Evolutionary conservation across 2,329 filamentous ascomycete species (phyloP).

Genomic region (Fusarium foetens): DNA sequence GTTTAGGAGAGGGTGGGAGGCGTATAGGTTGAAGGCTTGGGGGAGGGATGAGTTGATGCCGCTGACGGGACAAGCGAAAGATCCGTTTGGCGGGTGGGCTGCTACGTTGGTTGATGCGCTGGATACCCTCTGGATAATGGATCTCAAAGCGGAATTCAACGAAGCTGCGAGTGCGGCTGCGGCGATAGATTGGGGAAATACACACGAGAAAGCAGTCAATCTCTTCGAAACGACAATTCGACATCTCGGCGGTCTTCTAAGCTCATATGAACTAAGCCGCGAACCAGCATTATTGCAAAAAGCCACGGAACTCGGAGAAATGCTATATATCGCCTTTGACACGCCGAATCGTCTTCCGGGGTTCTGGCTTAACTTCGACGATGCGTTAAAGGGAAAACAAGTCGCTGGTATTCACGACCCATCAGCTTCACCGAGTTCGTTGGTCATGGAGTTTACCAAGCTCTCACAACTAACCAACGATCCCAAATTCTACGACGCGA

Average conservation of each 20-base stretch:
- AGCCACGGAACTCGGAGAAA: conserved; percentile 52
- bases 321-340: conserved; percentile 65
- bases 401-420: conserved; percentile 61
- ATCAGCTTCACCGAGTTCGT: conserved; percentile 66
- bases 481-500: conserved; percentile 79
- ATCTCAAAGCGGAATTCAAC: conserved; percentile 59
- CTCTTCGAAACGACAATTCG: conserved; percentile 67
- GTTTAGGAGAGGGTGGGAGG: conserved; percentile 57
- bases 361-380: conserved; percentile 58
- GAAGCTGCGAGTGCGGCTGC: conserved; percentile 61
- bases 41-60: conserved; percentile 63
- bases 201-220: conserved; percentile 55
- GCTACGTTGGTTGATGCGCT: conserved; percentile 70
- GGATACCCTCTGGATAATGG: conserved; percentile 73
- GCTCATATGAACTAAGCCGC: conserved; percentile 61
- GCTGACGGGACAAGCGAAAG: conserved; percentile 57
- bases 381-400: conserved; percentile 57
- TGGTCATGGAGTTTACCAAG: conserved; percentile 79
- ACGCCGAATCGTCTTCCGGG: conserved; percentile 63
- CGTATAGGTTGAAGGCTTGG: conserved; percentile 64
- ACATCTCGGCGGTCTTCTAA: conserved; percentile 62
- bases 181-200: conserved; percentile 63
- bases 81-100: conserved; percentile 65
- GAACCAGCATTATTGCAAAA: conserved; percentile 51
- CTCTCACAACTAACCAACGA: conserved; percentile 78